A percentile compares a stretch with the other conserved stretches of the same genome.
Evolutionary conservation across 2,329 filamentous ascomycete genomes (phyloP).

Genomic region (Fusarium sp.): DNA sequence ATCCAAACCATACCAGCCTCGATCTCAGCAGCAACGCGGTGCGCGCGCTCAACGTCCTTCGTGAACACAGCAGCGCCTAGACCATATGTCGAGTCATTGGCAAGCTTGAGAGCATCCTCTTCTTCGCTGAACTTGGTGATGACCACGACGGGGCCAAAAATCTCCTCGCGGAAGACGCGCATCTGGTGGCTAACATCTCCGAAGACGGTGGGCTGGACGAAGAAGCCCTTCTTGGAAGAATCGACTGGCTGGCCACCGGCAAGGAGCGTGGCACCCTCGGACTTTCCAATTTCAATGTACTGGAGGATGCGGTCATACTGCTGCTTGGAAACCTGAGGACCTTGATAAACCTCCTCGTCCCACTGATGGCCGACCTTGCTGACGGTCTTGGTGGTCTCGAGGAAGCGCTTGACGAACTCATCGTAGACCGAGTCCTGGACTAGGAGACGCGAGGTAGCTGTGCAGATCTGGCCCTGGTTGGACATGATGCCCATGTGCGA

Average conservation of each 20-base stretch:
- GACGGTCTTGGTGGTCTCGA: slow-evolving; percentile 74
- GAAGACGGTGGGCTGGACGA: slow-evolving; percentile 91
- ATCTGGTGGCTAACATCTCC: slow-evolving; percentile 75
- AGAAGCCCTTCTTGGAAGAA: slow-evolving; percentile 83
- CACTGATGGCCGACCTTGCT: slow-evolving; percentile 55
- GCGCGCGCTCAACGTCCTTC: slow-evolving; percentile 82
- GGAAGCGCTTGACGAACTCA: slow-evolving; percentile 84
- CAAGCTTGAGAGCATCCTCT: slow-evolving; percentile 80
- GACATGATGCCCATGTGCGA: slow-evolving; percentile 77
- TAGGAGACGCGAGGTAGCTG: slow-evolving; percentile 84
- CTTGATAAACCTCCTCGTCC: slow-evolving; percentile 56
- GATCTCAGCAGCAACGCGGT: slow-evolving; percentile 81
- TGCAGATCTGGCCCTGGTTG: slow-evolving; percentile 75
- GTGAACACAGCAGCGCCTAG: slow-evolving; percentile 87
- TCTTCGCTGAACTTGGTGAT: slow-evolving; percentile 86
- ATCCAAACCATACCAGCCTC: slow-evolving; percentile 76
- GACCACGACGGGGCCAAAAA: slow-evolving; percentile 87
- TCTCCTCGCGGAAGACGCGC: slow-evolving; percentile 92
- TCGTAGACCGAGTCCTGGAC: slow-evolving; percentile 88
- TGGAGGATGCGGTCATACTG: slow-evolving; percentile 77
- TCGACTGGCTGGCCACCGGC: slow-evolving; percentile 54
- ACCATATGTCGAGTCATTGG: slow-evolving; percentile 82
- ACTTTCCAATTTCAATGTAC: slow-evolving; percentile 65
- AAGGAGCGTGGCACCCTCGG: slow-evolving; percentile 48
- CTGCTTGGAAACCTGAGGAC: slow-evolving; percentile 68